Evolutionary conservation across 139 green algal species (phyloP).

Genomic region (Yamagishiella unicocca): DNA sequence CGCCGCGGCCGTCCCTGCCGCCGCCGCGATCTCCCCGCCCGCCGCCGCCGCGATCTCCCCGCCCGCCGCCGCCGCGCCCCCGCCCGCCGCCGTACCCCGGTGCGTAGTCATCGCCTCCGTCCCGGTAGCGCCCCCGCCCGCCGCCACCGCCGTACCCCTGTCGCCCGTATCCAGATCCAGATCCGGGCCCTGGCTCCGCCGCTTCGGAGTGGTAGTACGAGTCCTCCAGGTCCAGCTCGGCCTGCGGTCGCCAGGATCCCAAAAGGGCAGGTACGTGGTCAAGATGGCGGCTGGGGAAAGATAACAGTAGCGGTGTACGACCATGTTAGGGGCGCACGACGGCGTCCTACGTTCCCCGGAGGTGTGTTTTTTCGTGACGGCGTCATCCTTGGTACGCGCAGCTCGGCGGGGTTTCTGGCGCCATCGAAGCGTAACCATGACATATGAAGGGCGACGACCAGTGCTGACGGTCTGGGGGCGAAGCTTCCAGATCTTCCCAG

Average conservation of each 20-base stretch:
- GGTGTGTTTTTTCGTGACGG: no score
- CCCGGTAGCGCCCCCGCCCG: not conserved
- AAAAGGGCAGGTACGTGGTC: no score
- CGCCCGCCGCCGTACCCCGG: not conserved
- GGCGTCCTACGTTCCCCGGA: not conserved
- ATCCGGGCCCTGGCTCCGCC: not conserved
- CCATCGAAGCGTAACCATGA: no score
- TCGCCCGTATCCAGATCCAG: not conserved
- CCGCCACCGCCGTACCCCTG: not conserved
- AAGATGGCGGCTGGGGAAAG: not conserved
- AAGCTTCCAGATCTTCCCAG: no score
- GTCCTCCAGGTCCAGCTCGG: constrained; percentile 45
- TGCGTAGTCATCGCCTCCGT: not conserved
- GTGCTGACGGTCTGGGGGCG: no score
- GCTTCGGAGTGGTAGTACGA: not conserved
- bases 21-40: not conserved
- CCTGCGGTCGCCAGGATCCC: not conserved
- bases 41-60: not conserved
- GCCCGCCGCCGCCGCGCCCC: not conserved
- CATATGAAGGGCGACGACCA: no score
- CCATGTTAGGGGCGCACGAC: not conserved
- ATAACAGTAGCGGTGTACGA: not conserved
- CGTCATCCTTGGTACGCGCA: no score
- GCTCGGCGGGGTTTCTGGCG: no score
- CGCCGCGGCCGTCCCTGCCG: not conserved